phyloP scores from a whole-genome alignment of 2,329 filamentous ascomycete species.

The Colletotrichum aenigma region DNA sequence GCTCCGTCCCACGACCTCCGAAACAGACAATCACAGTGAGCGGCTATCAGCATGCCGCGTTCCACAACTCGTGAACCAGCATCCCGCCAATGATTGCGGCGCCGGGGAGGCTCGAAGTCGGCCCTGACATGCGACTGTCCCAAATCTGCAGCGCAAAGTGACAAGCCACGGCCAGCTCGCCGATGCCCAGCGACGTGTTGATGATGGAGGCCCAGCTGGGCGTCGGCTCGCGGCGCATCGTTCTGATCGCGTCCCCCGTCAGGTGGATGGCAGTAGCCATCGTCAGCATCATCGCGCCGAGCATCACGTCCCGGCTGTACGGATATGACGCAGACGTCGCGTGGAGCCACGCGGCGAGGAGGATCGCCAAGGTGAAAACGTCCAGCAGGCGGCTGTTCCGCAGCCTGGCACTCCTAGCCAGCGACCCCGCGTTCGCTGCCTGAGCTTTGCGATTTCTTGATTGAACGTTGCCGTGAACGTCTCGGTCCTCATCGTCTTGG shows the following conservation, averaged over 20 bases:
- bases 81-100: constrained; percentile 16
- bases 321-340: constrained; percentile 12
- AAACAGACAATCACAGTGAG: too few relatives aligned
- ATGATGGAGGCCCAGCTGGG: constrained; percentile 10
- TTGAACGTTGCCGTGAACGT: not conserved
- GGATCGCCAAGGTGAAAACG: constrained; percentile 17
- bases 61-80: constrained; percentile 20
- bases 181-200: constrained; percentile 11
- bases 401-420: not conserved
- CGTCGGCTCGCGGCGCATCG: constrained; percentile 3
- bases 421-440: not conserved
- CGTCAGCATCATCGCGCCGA: constrained; percentile 21
- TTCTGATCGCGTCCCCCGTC: constrained; percentile 14
- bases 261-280: constrained; percentile 13
- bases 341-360: constrained; percentile 17
- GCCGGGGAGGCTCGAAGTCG: constrained; percentile 4
- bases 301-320: constrained; percentile 19
- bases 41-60: constrained; percentile 3
- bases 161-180: constrained; percentile 17
- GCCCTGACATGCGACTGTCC: not conserved
- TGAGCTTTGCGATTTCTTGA: not conserved
- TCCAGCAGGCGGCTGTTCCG: constrained; percentile 17
- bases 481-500: constrained; percentile 26
- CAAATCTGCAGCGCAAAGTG: constrained; percentile 18
- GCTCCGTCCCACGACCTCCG: not conserved